phyloP scores from a whole-genome alignment of 1,284 basidiomycete species.

The Takashimella tepidaria region DNA sequence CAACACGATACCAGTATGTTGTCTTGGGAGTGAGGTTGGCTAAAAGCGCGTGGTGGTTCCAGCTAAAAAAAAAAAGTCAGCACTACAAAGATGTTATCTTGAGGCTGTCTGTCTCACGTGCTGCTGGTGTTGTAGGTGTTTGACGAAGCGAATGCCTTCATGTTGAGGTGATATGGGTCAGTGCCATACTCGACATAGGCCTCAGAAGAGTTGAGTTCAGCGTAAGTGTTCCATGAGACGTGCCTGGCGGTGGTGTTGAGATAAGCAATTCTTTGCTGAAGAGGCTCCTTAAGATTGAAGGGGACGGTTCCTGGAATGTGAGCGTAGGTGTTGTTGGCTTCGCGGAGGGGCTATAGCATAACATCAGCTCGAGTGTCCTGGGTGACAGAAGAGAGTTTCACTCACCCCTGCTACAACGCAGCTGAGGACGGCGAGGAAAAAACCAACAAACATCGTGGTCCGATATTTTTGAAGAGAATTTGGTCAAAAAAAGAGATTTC shows the following conservation, averaged over 20 bases:
- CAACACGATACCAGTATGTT: constrained; percentile 16
- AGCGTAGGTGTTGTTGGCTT: neutral
- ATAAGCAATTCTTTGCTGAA: neutral
- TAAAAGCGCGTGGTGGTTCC: constrained; percentile 3
- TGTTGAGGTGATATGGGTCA: neutral
- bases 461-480: too few relatives aligned
- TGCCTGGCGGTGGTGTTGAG: neutral
- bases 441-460: neutral
- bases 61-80: too few relatives aligned
- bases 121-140: constrained; percentile 8
- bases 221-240: constrained; percentile 2
- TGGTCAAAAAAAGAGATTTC: too few relatives aligned
- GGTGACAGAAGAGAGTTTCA: neutral
- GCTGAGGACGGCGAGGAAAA: neutral
- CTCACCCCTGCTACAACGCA: neutral
- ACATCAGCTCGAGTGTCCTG: neutral
- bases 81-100: too few relatives aligned
- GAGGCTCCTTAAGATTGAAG: neutral
- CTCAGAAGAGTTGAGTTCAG: neutral
- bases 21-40: constrained; percentile 10
- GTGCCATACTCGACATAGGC: neutral
- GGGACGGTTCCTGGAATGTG: neutral
- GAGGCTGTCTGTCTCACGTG: too few relatives aligned
- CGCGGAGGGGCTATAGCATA: neutral
- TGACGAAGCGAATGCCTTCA: neutral